These are phyloP conservation scores for Hypoxylon sp. DNA, from an alignment of 2,329 filamentous ascomycete genomes.

Conservation along the genomic window DNA sequence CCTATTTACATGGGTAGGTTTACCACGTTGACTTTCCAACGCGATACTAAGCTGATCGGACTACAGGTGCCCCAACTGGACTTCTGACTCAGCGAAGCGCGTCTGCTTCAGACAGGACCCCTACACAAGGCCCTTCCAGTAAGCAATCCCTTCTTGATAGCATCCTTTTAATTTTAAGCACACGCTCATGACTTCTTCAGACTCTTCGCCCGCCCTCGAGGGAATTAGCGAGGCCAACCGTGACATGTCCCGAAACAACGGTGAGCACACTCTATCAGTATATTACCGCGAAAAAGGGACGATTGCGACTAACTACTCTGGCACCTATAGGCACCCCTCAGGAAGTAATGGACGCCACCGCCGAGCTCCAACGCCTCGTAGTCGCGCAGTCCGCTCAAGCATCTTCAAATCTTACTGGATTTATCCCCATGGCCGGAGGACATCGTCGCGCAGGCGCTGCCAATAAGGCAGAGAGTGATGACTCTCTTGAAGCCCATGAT, in stretches of 20 bases:
- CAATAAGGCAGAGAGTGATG: background rate
- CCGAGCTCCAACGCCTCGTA: constrained; percentile 23
- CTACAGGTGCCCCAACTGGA: constrained; percentile 4
- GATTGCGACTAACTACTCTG: constrained; percentile 12
- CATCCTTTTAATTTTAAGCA: background rate
- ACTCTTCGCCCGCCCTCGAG: background rate
- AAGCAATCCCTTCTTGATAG: background rate
- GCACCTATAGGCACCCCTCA: constrained; percentile 7
- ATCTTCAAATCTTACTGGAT: background rate
- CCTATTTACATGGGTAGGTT: constrained; percentile 22
- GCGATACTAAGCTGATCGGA: background rate
- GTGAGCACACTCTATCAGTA: constrained; percentile 1
- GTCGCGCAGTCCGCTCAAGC: background rate
- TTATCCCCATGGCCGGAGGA: background rate
- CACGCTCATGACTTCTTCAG: constrained; percentile 3
- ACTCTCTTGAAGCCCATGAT: background rate
- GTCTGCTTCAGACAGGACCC: background rate
- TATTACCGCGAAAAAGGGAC: background rate
- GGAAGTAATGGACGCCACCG: constrained; percentile 24
- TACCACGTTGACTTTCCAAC: background rate
- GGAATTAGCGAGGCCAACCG: background rate
- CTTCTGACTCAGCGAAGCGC: background rate
- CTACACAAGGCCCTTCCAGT: constrained; percentile 3
- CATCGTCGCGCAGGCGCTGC: background rate
- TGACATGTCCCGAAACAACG: background rate